Percentiles rank a stretch among this genome's conserved stretches.
phyloP scores from a whole-genome alignment of 2,329 filamentous ascomycete genomes.

The Hypoxylon sp. region DNA sequence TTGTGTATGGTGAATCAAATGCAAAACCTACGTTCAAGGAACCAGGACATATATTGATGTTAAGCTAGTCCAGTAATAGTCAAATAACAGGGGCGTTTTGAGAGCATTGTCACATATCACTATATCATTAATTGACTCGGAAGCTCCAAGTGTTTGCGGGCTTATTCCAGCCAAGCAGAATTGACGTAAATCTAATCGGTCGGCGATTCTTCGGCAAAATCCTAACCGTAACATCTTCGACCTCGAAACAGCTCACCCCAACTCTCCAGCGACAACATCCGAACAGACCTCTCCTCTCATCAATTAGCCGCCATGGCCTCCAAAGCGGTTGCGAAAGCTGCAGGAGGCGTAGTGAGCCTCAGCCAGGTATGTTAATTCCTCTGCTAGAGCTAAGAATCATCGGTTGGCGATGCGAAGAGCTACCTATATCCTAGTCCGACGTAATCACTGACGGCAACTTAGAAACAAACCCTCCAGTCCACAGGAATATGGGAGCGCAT shows the following conservation, averaged over 20 bases:
- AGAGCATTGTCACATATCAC: neutral
- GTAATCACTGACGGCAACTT: constrained; percentile 21
- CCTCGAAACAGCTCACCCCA: constrained; percentile 45
- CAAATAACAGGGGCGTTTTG: neutral
- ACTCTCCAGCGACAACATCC: constrained; percentile 43
- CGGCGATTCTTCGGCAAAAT: constrained; percentile 47
- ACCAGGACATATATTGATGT: no score
- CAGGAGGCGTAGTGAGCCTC: constrained; percentile 69
- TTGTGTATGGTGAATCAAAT: no score
- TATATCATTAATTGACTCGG: neutral
- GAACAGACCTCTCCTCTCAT: constrained; percentile 38
- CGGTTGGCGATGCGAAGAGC: constrained; percentile 3
- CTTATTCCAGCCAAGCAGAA: constrained; percentile 32
- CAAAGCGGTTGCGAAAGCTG: constrained; percentile 71
- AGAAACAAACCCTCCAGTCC: constrained; percentile 98
- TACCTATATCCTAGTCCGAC: neutral
- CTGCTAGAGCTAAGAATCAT: neutral
- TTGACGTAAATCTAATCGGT: constrained; percentile 42
- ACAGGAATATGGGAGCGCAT: constrained; percentile 89
- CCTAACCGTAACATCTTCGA: constrained; percentile 29
- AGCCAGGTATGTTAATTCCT: constrained; percentile 66
- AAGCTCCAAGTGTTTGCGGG: neutral
- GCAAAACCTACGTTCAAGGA: no score
- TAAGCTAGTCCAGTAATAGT: no score
- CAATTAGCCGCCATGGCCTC: constrained; percentile 69